Conservation (phyloP, 805 yeast genomes). For the Barnettozyma wickerhamii region DNA sequence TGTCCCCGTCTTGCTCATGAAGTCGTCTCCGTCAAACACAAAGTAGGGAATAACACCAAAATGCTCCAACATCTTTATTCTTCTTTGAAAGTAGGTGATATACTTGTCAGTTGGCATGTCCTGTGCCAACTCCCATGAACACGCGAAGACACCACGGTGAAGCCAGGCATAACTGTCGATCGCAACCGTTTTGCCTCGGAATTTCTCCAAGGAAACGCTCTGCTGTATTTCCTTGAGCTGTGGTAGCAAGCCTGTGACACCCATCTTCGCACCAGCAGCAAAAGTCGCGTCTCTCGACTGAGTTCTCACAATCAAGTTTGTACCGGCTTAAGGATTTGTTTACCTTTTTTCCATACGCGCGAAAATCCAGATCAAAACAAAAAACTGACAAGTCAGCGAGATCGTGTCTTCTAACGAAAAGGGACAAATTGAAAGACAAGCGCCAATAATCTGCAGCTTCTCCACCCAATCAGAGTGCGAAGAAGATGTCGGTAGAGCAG, state of each 20-base stretch:
- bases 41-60: slow-evolving; percentile 77
- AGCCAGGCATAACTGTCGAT: slow-evolving; percentile 98
- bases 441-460: too few relatives aligned
- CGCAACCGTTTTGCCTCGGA: slow-evolving; percentile 73
- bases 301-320: too few relatives aligned
- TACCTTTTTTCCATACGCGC: background rate
- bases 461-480: background rate
- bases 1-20: slow-evolving; percentile 75
- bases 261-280: slow-evolving; percentile 43
- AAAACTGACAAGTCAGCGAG: background rate
- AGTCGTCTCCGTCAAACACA: slow-evolving; percentile 89
- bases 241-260: slow-evolving; percentile 80
- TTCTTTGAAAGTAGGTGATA: slow-evolving; percentile 62
- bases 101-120: slow-evolving; percentile 69
- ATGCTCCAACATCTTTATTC: slow-evolving; percentile 56
- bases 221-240: slow-evolving; percentile 70
- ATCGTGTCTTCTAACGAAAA: background rate
- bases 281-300: too few relatives aligned
- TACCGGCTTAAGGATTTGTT: background rate
- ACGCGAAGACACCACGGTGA: slow-evolving; percentile 77
- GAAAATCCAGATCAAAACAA: background rate
- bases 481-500: slow-evolving; percentile 6
- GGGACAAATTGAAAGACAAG: background rate
- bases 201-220: slow-evolving; percentile 50
- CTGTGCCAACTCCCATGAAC: slow-evolving; percentile 77